Evolutionary conservation across 345 rosid species (phyloP).

Genomic region (Sonneratia caseolaris): DNA sequence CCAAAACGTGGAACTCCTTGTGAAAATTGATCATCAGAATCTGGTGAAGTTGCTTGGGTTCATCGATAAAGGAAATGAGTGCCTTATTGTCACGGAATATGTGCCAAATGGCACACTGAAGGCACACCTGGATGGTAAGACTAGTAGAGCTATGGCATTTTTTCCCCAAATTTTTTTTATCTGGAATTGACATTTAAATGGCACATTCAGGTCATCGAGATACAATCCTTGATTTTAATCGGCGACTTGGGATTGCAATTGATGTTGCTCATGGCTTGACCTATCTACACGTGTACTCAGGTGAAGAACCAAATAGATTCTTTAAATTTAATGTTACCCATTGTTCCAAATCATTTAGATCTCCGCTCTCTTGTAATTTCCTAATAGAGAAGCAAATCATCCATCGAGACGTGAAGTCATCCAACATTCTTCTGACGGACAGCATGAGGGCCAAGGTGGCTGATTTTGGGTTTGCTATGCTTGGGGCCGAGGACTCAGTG

Average conservation of each 20-base stretch:
- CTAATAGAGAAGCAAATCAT: conserved; percentile 75
- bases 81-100: conserved; percentile 84
- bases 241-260: conserved; percentile 82
- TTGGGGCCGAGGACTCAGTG: conserved; percentile 49
- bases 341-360: not conserved
- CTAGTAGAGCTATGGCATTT: not conserved
- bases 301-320: conserved; percentile 17
- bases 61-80: conserved; percentile 69
- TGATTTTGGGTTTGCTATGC: conserved; percentile 91
- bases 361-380: not conserved
- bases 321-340: not conserved
- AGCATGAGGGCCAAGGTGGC: conserved; percentile 95
- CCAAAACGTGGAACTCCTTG: conserved; percentile 54
- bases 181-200: not conserved
- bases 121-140: conserved; percentile 93
- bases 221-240: conserved; percentile 74
- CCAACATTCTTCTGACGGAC: conserved; percentile 87
- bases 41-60: conserved; percentile 87
- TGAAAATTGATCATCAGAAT: conserved; percentile 84
- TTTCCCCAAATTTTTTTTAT: not conserved
- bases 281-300: conserved; percentile 87
- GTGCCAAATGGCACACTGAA: conserved; percentile 91
- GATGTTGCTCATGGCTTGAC: conserved; percentile 96
- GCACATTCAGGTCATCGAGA: conserved; percentile 50
- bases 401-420: conserved; percentile 89